phyloP scores from a whole-genome alignment of 495 filamentous ascomycete genomes.

The Bacidia gigantensis region DNA sequence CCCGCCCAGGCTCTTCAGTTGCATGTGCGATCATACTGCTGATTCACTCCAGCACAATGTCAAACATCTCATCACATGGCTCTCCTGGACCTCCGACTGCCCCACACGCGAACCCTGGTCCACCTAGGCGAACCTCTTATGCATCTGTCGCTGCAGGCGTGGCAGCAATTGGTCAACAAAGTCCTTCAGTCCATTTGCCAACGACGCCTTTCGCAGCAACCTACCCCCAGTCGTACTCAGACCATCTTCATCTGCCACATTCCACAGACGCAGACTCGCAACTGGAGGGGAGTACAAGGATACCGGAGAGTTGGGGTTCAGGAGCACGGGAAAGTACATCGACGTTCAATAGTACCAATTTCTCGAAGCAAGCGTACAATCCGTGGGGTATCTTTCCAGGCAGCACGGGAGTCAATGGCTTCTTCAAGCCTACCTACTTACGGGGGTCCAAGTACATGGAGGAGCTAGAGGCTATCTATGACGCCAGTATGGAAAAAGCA shows the following conservation, averaged over 20 bases:
- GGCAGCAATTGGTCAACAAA: slow-evolving; percentile 25
- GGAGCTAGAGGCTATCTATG: slow-evolving; percentile 54
- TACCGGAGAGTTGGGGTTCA: slow-evolving; percentile 29
- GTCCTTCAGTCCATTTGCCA: slow-evolving; percentile 31
- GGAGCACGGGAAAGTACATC: slow-evolving; percentile 19
- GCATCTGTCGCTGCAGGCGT: slow-evolving; percentile 64
- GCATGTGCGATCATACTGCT: not conserved
- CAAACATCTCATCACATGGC: slow-evolving; percentile 28
- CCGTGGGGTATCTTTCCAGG: slow-evolving; percentile 6
- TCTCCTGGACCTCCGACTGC: slow-evolving; percentile 35
- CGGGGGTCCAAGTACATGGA: slow-evolving; percentile 62
- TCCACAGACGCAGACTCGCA: slow-evolving; percentile 14
- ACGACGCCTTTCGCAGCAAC: slow-evolving; percentile 26
- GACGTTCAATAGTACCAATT: slow-evolving; percentile 22
- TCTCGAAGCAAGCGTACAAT: slow-evolving; percentile 8
- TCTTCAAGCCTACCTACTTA: slow-evolving; percentile 75
- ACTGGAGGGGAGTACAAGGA: slow-evolving; percentile 26
- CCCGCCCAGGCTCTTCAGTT: not conserved
- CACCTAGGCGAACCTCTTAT: slow-evolving; percentile 49
- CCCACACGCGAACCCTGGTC: slow-evolving; percentile 27
- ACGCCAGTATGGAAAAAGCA: slow-evolving; percentile 42
- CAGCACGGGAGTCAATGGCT: slow-evolving; percentile 18
- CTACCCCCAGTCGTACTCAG: slow-evolving; percentile 27
- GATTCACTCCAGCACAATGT: slow-evolving; percentile 20
- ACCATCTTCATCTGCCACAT: slow-evolving; percentile 17